phyloP scores from a whole-genome alignment of 768 basidiomycete species.

The Myochromella boudieri region DNA sequence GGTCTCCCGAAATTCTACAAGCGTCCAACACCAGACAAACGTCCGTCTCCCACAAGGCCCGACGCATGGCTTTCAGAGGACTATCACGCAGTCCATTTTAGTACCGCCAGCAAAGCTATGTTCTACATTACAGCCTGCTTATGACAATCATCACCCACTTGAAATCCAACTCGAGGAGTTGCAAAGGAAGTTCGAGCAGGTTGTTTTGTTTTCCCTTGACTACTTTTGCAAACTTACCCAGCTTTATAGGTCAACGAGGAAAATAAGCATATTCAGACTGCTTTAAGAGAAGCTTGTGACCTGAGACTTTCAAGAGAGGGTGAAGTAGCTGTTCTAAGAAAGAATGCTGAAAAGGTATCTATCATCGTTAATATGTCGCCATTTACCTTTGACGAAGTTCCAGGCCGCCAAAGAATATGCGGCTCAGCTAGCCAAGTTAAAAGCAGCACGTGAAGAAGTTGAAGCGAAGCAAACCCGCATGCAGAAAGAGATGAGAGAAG shows the following conservation, averaged over 20 bases:
- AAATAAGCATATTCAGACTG: constrained; percentile 44
- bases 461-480: constrained; percentile 54
- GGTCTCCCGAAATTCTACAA: no score
- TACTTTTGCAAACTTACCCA: constrained; percentile 12
- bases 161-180: constrained; percentile 28
- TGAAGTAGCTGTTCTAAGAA: constrained; percentile 67
- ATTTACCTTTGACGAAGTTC: not conserved
- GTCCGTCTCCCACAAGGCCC: constrained; percentile 9
- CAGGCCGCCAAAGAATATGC: constrained; percentile 62
- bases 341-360: constrained; percentile 64
- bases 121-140: no score
- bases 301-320: constrained; percentile 63
- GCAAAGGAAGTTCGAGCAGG: constrained; percentile 47
- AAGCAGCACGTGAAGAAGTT: constrained; percentile 58
- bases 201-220: constrained; percentile 20
- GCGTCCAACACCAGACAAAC: no score
- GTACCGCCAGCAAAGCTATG: no score
- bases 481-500: constrained; percentile 63
- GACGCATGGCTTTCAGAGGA: constrained; percentile 5
- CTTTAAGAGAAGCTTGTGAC: constrained; percentile 47
- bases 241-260: constrained; percentile 46
- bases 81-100: no score
- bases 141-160: constrained; percentile 8
- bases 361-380: not conserved
- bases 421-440: constrained; percentile 54